Conservation (phyloP, 2,329 filamentous ascomycete genomes). For the Myriosclerotinia duriaeana region DNA sequence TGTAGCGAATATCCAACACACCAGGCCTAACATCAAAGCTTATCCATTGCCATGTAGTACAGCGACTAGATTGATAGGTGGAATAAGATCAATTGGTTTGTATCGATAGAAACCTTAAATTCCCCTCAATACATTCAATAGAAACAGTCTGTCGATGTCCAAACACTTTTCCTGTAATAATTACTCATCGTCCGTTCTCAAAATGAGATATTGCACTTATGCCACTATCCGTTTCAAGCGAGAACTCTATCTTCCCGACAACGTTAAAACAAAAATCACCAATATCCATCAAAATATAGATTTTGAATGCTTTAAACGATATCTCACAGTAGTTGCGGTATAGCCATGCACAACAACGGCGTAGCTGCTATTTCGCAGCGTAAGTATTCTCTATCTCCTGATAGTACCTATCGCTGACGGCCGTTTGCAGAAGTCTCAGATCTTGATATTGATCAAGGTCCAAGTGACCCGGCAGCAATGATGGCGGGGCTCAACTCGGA, state of each 20-base stretch:
- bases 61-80: background rate
- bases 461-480: constrained; percentile 30
- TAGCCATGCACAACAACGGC: constrained; percentile 35
- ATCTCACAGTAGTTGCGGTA: constrained; percentile 1
- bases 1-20: constrained; percentile 6
- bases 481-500: constrained; percentile 32
- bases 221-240: constrained; percentile 18
- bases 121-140: background rate
- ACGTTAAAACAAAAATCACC: constrained; percentile 7
- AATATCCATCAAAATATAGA: background rate
- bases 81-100: background rate
- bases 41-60: constrained; percentile 1
- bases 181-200: background rate
- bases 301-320: background rate
- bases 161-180: background rate
- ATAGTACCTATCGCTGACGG: constrained; percentile 26
- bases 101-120: background rate
- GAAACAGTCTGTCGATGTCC: background rate
- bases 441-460: constrained; percentile 36
- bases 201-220: constrained; percentile 15
- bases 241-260: constrained; percentile 13
- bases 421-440: constrained; percentile 33
- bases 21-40: background rate
- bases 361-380: constrained; percentile 33
- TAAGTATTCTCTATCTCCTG: constrained; percentile 22